These are phyloP conservation scores for Casaregolazyma suthepensis DNA, from an alignment of 1,139 yeast genomes.

Conservation along the genomic window DNA sequence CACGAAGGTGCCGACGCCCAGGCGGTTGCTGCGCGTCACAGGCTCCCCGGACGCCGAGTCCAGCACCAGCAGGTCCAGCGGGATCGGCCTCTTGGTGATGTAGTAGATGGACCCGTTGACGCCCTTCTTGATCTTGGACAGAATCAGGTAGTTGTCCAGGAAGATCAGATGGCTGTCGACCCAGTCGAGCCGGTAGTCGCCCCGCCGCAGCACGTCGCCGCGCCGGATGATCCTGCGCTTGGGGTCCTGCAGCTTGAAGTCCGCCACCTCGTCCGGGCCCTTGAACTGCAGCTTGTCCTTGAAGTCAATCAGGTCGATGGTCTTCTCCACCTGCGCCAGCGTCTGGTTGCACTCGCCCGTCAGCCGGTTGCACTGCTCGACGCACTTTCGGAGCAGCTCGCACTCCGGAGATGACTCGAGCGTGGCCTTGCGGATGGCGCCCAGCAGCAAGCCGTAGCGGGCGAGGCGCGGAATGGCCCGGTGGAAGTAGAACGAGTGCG, in stretches of 20 bases:
- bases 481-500: constrained; percentile 58
- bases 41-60: constrained; percentile 33
- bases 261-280: constrained; percentile 32
- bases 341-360: constrained; percentile 45
- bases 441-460: constrained; percentile 59
- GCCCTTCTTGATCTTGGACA: constrained; percentile 49
- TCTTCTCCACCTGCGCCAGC: constrained; percentile 36
- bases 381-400: constrained; percentile 48
- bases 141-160: constrained; percentile 64
- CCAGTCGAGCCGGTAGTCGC: constrained; percentile 51
- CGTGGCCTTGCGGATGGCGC: constrained; percentile 50
- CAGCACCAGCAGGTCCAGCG: constrained; percentile 35
- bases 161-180: constrained; percentile 48
- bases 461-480: constrained; percentile 74
- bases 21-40: constrained; percentile 27
- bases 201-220: constrained; percentile 57
- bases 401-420: constrained; percentile 52
- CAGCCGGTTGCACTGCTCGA: constrained; percentile 42
- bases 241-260: constrained; percentile 49
- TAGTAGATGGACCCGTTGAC: constrained; percentile 29
- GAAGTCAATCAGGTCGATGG: constrained; percentile 36
- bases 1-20: constrained; percentile 29
- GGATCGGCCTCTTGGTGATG: constrained; percentile 31
- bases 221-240: constrained; percentile 53
- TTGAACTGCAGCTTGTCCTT: constrained; percentile 35